phyloP scores from a whole-genome alignment of 768 basidiomycete genomes.

The Trametes meyenii region DNA sequence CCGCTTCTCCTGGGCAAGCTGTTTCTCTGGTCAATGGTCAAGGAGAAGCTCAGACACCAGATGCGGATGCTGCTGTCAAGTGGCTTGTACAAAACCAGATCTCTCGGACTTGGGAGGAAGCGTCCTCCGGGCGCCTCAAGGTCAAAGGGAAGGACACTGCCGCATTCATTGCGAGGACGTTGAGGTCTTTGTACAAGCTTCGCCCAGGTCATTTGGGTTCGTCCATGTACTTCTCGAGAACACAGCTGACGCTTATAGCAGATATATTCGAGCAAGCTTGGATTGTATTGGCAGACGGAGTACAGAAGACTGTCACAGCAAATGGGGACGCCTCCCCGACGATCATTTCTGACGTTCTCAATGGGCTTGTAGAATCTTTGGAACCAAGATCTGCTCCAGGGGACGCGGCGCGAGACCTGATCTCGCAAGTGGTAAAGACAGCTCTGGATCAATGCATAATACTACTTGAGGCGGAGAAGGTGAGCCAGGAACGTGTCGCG shows the following conservation, averaged over 20 bases:
- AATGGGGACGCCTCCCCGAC: constrained; percentile 25
- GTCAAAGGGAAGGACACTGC: constrained; percentile 49
- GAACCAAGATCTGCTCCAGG: constrained; percentile 34
- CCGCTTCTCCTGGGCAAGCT: constrained; percentile 24
- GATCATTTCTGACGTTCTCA: constrained; percentile 50
- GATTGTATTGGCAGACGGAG: constrained; percentile 40
- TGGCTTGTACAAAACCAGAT: constrained; percentile 50
- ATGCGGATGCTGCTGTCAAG: constrained; percentile 12
- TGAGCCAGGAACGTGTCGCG: constrained; percentile 22
- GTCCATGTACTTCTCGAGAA: not conserved
- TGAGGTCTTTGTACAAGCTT: constrained; percentile 33
- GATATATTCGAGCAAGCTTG: constrained; percentile 56
- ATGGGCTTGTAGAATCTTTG: constrained; percentile 46
- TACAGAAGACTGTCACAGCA: constrained; percentile 27
- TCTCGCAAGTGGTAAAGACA: constrained; percentile 38
- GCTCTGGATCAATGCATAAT: constrained; percentile 39
- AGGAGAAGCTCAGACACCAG: not conserved
- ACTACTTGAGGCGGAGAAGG: constrained; percentile 27
- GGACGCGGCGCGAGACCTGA: constrained; percentile 33
- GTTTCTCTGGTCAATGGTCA: constrained; percentile 4
- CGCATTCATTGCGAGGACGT: constrained; percentile 45
- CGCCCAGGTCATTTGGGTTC: constrained; percentile 31
- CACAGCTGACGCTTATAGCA: constrained; percentile 19
- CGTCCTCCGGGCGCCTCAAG: constrained; percentile 47
- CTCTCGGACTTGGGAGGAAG: constrained; percentile 50